Percentiles rank a stretch among this genome's conserved stretches.
Conservation (phyloP, 768 basidiomycete genomes). For the Porphyrellus cyaneotinctus region DNA sequence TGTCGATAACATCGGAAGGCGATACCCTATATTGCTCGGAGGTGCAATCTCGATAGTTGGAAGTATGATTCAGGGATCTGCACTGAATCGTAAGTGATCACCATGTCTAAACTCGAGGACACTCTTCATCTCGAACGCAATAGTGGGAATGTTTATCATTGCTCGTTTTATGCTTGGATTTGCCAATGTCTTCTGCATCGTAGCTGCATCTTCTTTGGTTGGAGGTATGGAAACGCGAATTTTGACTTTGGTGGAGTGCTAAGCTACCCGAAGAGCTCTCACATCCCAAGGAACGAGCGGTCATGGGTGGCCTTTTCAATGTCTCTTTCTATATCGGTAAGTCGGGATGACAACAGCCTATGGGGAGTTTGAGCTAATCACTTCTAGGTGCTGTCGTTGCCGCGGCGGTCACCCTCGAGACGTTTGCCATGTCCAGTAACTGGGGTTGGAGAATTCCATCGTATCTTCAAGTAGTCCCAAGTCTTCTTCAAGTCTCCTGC, state of each 20-base stretch:
- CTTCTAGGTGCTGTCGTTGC: slow-evolving; percentile 25
- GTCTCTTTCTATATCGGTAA: slow-evolving; percentile 1
- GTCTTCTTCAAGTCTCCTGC: slow-evolving; percentile 48
- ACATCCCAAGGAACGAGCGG: slow-evolving; percentile 15
- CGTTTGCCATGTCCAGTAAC: slow-evolving; percentile 41
- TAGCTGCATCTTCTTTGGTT: neutral
- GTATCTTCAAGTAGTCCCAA: slow-evolving; percentile 36
- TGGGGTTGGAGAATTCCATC: slow-evolving; percentile 64
- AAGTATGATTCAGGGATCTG: neutral
- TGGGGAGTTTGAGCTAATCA: neutral
- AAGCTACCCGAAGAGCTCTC: slow-evolving; percentile 2
- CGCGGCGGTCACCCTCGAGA: slow-evolving; percentile 55
- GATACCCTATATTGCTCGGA: slow-evolving; percentile 9
- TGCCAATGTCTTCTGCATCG: neutral
- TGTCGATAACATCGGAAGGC: slow-evolving; percentile 6
- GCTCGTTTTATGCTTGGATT: neutral
- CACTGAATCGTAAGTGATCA: neutral
- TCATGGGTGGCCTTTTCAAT: neutral
- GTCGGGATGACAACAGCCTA: neutral
- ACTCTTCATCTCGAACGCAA: neutral
- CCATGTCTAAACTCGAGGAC: neutral
- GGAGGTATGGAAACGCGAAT: neutral
- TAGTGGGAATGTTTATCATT: slow-evolving; percentile 3
- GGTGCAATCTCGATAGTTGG: slow-evolving; percentile 1
- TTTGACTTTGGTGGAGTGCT: neutral